These are phyloP conservation scores for Asterophora parasitica DNA, from an alignment of 768 basidiomycete genomes.

Conservation along the genomic window DNA sequence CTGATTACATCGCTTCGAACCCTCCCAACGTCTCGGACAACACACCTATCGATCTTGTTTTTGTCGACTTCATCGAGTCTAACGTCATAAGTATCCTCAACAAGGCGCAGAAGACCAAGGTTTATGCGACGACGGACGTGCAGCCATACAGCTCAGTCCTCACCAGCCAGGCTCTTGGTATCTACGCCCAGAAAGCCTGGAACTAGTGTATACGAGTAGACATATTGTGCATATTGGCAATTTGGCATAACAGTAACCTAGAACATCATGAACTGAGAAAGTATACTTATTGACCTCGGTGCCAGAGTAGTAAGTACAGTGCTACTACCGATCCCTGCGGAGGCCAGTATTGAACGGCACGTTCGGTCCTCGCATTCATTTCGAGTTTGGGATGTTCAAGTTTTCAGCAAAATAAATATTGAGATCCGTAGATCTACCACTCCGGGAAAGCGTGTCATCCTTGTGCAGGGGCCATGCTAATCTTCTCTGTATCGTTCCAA, in stretches of 20 bases:
- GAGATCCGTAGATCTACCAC: conserved; percentile 37
- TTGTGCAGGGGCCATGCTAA: conserved; percentile 99
- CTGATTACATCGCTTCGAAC: conserved; percentile 55
- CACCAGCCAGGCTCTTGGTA: conserved; percentile 47
- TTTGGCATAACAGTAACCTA: too few relatives aligned
- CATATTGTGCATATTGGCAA: too few relatives aligned
- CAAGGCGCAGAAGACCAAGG: conserved; percentile 40
- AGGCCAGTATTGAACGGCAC: too few relatives aligned
- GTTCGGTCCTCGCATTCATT: too few relatives aligned
- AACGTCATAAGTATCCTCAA: conserved; percentile 55
- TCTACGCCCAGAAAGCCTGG: conserved; percentile 50
- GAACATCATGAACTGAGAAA: too few relatives aligned
- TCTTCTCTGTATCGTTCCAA: conserved; percentile 99
- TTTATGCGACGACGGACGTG: conserved; percentile 50
- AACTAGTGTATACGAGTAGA: conserved; percentile 21
- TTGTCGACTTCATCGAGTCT: conserved; percentile 61
- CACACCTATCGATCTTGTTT: conserved; percentile 67
- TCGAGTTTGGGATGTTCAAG: too few relatives aligned
- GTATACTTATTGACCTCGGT: too few relatives aligned
- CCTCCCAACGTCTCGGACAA: conserved; percentile 45
- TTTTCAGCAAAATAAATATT: conserved; percentile 30
- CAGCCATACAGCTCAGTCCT: conserved; percentile 34
- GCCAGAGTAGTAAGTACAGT: too few relatives aligned
- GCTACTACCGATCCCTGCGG: too few relatives aligned
- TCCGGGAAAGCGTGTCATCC: conserved; percentile 99